A percentile compares a stretch with the other conserved stretches of the same genome.
Conservation (phyloP, 495 filamentous ascomycete genomes). For the Penicillium odoratum region DNA sequence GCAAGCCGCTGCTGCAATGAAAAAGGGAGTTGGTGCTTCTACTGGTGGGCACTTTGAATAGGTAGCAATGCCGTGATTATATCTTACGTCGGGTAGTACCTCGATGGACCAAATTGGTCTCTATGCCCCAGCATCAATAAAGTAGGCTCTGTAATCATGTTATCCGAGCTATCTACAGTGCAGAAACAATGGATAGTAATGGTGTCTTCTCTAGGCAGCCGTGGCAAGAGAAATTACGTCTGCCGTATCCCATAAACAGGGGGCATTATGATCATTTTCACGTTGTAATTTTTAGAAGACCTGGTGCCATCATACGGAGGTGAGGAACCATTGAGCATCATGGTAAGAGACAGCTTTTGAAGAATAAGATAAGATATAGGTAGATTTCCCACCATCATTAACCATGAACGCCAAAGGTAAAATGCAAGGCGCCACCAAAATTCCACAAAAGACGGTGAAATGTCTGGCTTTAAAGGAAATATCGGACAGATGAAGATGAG, state of each 20-base stretch:
- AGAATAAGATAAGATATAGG: background rate
- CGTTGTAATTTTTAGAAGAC: background rate
- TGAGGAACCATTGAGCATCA: background rate
- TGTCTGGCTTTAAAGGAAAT: background rate
- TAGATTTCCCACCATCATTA: background rate
- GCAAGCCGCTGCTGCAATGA: constrained; percentile 48
- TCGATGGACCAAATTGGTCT: background rate
- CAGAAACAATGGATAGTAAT: no score
- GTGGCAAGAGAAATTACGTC: no score
- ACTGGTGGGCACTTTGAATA: constrained; percentile 8
- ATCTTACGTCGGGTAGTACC: background rate
- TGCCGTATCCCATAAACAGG: no score
- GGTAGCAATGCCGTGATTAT: background rate
- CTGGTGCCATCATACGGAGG: background rate
- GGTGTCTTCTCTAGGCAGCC: no score
- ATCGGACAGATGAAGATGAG: background rate
- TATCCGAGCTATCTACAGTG: background rate
- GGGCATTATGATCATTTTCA: background rate
- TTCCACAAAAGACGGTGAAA: constrained; percentile 9
- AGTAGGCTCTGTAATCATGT: background rate
- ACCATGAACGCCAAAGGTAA: background rate
- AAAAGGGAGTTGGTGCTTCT: constrained; percentile 29
- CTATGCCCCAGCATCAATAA: background rate
- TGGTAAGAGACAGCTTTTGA: background rate
- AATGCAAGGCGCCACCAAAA: background rate